Base-by-base conservation (phyloP, 768 basidiomycete genomes). In the Russula brevipes region DNA sequence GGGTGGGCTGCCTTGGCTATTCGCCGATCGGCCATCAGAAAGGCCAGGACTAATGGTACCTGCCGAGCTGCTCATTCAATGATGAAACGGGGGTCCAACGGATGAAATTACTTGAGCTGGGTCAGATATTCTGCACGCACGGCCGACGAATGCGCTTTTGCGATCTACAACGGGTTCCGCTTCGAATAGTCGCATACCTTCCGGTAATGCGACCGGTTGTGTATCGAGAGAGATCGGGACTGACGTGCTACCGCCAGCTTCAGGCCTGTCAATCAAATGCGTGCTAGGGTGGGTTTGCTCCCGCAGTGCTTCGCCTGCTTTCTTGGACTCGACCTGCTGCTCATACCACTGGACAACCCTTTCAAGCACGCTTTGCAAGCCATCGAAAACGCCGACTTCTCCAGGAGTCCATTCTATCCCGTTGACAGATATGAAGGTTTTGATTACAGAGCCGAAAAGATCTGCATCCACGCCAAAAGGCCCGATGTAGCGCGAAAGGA, bases 91-190 rank as follows among this genome's bases (percentile, higher is more conserved):
- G n/a, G 14, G 41, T 17, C 17, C 19, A 35, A n/a, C 4, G 12
- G 33, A 33, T 31, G 8, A n/a, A 24, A 24, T 57, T 44, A 89
- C 91, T 78, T 94, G 84, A 5, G 84, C 81, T 1, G 91, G 89
- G 73, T 91, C 80, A 6, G 84, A 82, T 70, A 96, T 87, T 49
- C 77, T 77, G 72, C 91, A 92, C 0, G 93, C 92, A 24, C 93
- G 82, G 9, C 94, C 94, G 8, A 96, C 79, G 69, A 98, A 97
- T 0, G 80, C 79, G 65, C 89, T 92, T 72, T 89, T 95, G 33
- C 94, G 80, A 73, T 96, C 95, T 8, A 82, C 76, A 59, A 98
- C 92, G 1, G 95, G 84, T 60, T 92, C 90, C 0, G 89, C 84
- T 49, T 85, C 81, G 61, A 82, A 75, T 12, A 98, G 81, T 52